These are phyloP conservation scores for Ramicandelaber brevisporus DNA, from an alignment of 192 early-diverging fungal genomes.

Conservation along the genomic window DNA sequence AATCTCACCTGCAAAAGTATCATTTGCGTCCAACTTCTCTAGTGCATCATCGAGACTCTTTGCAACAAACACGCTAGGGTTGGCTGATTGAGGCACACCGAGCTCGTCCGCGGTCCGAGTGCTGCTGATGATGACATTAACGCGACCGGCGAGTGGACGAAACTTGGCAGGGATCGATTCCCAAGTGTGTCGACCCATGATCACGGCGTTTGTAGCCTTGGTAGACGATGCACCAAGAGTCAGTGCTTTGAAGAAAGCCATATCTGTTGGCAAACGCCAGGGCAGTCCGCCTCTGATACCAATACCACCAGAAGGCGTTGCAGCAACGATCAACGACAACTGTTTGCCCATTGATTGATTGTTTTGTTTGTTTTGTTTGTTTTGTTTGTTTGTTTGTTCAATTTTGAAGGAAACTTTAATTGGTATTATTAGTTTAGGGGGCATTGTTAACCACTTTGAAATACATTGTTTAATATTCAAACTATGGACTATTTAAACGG, in stretches of 20 bases:
- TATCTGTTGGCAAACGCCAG: conserved; percentile 69
- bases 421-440: too few relatives aligned
- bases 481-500: too few relatives aligned
- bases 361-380: too few relatives aligned
- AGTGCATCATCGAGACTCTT: conserved; percentile 12
- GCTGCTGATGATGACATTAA: conserved; percentile 69
- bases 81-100: conserved; percentile 12
- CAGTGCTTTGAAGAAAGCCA: conserved; percentile 51
- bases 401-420: too few relatives aligned
- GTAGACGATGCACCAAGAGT: conserved; percentile 18
- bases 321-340: conserved; percentile 50
- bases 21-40: conserved; percentile 11
- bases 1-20: conserved; percentile 12
- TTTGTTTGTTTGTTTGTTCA: too few relatives aligned
- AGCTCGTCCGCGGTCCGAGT: too few relatives aligned
- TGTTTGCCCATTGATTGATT: too few relatives aligned
- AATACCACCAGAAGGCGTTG: conserved; percentile 48
- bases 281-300: conserved; percentile 43
- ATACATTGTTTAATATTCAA: too few relatives aligned
- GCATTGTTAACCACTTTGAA: too few relatives aligned
- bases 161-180: conserved; percentile 66
- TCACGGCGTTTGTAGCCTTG: conserved; percentile 40
- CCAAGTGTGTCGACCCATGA: conserved; percentile 90
- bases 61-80: conserved; percentile 3
- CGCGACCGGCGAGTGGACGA: conserved; percentile 45